Evolutionary conservation across 768 basidiomycete genomes (phyloP).

Genomic region (Dioszegia aurantiaca): DNA sequence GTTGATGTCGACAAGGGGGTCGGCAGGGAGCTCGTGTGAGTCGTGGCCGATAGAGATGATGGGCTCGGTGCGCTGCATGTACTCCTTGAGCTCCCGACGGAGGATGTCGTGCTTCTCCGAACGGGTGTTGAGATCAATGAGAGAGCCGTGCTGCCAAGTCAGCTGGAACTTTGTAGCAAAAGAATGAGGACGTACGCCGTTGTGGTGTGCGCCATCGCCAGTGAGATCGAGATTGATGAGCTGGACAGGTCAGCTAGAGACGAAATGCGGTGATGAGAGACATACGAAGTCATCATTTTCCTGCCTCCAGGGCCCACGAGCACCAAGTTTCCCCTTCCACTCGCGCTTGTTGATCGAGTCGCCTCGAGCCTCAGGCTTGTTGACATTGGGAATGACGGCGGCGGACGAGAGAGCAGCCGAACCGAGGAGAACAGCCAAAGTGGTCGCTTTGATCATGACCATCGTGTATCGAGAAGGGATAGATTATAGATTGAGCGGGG

Average conservation of each 20-base stretch:
- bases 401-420: constrained; percentile 21
- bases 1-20: constrained; percentile 6
- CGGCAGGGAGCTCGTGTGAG: constrained; percentile 5
- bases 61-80: constrained; percentile 15
- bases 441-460: constrained; percentile 23
- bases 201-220: constrained; percentile 11
- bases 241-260: background rate
- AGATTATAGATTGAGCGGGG: background rate
- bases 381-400: constrained; percentile 4
- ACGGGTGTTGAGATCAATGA: constrained; percentile 16
- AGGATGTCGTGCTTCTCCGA: background rate
- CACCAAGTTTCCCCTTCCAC: constrained; percentile 17
- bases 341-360: constrained; percentile 1
- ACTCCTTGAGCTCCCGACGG: constrained; percentile 1
- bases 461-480: constrained; percentile 7
- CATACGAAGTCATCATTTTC: constrained; percentile 7
- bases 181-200: constrained; percentile 1
- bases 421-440: constrained; percentile 23
- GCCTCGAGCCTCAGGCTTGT: background rate
- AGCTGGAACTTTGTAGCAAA: background rate
- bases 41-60: constrained; percentile 7
- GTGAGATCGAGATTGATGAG: constrained; percentile 15
- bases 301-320: constrained; percentile 21
- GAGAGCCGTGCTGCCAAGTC: constrained; percentile 6
- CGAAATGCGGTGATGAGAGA: background rate